A percentile compares a stretch with the other conserved stretches of the same genome.
These are phyloP conservation scores for Leccinellum luteum DNA, from an alignment of 768 basidiomycete genomes.

Conservation along the genomic window DNA sequence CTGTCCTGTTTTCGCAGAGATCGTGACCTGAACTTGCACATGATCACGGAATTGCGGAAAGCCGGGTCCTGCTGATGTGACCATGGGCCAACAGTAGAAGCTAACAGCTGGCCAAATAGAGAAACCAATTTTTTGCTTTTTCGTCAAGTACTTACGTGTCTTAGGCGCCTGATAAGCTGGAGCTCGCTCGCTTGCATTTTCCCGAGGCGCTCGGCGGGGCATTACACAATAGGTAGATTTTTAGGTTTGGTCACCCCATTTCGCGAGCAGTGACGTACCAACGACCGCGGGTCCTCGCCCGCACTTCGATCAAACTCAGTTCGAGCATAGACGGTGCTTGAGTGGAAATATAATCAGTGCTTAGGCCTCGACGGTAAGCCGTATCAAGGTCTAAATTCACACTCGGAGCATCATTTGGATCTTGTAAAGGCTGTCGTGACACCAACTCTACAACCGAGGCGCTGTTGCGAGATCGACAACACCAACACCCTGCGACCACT, in stretches of 20 bases:
- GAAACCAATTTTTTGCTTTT: background rate
- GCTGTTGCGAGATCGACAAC: background rate
- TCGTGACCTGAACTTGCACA: too few species aligned
- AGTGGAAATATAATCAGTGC: too few species aligned
- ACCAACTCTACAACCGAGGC: slow-evolving; percentile 12
- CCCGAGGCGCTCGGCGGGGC: too few species aligned
- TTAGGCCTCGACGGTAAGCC: too few species aligned
- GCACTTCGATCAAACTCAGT: too few species aligned
- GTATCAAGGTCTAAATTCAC: too few species aligned
- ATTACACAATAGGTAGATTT: background rate
- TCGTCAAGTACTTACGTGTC: too few species aligned
- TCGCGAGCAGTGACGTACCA: background rate
- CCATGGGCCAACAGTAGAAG: too few species aligned
- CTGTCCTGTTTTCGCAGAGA: background rate
- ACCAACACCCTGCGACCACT: slow-evolving; percentile 18
- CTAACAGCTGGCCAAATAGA: too few species aligned
- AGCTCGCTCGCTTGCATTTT: too few species aligned
- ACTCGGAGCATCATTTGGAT: background rate
- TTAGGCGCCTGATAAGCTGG: background rate
- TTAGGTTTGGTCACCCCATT: background rate
- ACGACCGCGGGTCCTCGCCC: too few species aligned
- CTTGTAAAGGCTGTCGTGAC: background rate
- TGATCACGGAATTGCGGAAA: background rate
- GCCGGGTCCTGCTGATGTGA: background rate
- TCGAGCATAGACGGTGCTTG: too few species aligned